Percentiles rank a stretch among this genome's conserved stretches.
Evolutionary conservation across 768 basidiomycete species (phyloP).

Genomic region (Macrolepiota dolichaula): DNA sequence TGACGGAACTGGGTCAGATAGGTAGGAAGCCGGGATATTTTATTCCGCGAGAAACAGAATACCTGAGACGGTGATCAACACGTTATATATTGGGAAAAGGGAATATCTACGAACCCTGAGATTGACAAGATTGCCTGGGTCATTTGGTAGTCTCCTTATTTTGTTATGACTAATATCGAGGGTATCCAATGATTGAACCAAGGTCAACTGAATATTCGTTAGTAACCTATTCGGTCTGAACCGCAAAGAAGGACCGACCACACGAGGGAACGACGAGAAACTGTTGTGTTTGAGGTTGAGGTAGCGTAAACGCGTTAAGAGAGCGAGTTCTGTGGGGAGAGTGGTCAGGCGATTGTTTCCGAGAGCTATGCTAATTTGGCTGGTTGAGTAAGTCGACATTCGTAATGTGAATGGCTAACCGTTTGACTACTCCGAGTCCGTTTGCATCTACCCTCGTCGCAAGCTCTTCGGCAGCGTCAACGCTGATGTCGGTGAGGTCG

Average conservation of each 20-base stretch:
- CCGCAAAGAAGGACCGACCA: constrained; percentile 49
- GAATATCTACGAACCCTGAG: constrained; percentile 53
- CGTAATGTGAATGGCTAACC: constrained; percentile 34
- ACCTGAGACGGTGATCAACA: constrained; percentile 45
- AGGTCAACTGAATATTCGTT: constrained; percentile 58
- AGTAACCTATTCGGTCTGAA: background rate
- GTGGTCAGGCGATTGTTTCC: constrained; percentile 80
- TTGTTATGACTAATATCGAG: constrained; percentile 94
- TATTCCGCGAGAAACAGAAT: constrained; percentile 84
- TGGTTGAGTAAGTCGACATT: background rate
- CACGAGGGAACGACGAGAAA: constrained; percentile 80
- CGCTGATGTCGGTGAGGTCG: constrained; percentile 71
- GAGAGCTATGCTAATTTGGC: constrained; percentile 67
- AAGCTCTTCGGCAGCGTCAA: constrained; percentile 75
- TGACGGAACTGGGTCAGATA: constrained; percentile 73
- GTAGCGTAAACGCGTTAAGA: constrained; percentile 74
- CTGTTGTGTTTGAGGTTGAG: constrained; percentile 85
- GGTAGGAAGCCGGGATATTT: constrained; percentile 70
- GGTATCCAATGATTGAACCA: constrained; percentile 86
- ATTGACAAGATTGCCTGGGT: constrained; percentile 74
- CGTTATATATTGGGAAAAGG: background rate
- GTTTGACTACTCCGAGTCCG: constrained; percentile 52
- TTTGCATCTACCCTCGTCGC: constrained; percentile 47
- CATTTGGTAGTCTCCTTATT: constrained; percentile 72
- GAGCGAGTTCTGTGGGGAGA: constrained; percentile 71